Percentiles rank a stretch among this genome's conserved stretches.
These are phyloP conservation scores for Podaxis sp. DNA, from an alignment of 768 basidiomycete species.

Conservation along the genomic window DNA sequence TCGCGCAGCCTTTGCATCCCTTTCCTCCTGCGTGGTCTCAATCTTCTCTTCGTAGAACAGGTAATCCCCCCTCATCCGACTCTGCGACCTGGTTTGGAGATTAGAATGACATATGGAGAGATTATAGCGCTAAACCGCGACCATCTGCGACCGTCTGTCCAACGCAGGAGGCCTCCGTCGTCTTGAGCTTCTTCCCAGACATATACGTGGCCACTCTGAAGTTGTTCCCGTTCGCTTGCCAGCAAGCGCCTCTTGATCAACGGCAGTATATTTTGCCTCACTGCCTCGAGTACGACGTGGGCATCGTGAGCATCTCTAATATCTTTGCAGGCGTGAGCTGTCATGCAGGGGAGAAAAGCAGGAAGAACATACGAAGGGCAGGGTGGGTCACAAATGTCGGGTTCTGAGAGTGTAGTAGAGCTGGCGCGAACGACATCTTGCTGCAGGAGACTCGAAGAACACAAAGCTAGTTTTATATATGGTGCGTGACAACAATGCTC, in stretches of 20 bases:
- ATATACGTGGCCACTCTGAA: constrained; percentile 74
- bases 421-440: constrained; percentile 10
- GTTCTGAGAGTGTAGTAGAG: constrained; percentile 21
- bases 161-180: constrained; percentile 64
- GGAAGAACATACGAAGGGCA: constrained; percentile 40
- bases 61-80: constrained; percentile 81
- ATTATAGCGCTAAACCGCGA: constrained; percentile 23
- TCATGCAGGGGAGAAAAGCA: neutral
- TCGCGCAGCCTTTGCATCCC: constrained; percentile 76
- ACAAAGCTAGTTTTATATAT: constrained; percentile 23
- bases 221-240: constrained; percentile 65
- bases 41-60: constrained; percentile 85
- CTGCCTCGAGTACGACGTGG: constrained; percentile 74
- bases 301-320: constrained; percentile 81
- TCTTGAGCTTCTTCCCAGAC: constrained; percentile 88
- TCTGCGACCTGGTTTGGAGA: constrained; percentile 64
- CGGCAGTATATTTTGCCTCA: constrained; percentile 67
- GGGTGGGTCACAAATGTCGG: constrained; percentile 45
- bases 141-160: constrained; percentile 86
- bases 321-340: constrained; percentile 39
- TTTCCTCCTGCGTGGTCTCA: constrained; percentile 76
- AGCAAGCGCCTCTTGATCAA: constrained; percentile 72
- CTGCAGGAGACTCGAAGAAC: constrained; percentile 1
- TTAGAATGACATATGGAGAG: neutral
- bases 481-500: constrained; percentile 25